Evolutionary conservation across 306 rosid genomes (phyloP).

Genomic region (Datisca glomerata): DNA sequence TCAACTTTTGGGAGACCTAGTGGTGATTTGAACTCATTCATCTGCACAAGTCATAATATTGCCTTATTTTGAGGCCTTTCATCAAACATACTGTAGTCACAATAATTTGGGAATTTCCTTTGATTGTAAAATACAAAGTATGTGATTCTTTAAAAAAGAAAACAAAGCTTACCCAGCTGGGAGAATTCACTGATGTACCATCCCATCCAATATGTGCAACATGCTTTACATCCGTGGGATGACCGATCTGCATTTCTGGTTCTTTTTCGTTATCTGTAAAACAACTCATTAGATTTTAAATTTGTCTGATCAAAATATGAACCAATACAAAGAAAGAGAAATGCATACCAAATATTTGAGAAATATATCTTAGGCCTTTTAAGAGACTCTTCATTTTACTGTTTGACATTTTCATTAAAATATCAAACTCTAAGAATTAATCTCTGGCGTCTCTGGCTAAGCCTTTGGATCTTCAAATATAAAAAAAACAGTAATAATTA

Average conservation of each 20-base stretch:
- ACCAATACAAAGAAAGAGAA: not conserved
- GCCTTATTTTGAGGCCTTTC: too few relatives aligned
- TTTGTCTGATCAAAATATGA: not conserved
- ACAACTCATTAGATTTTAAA: not conserved
- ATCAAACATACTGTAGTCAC: too few relatives aligned
- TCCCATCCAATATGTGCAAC: slow-evolving; percentile 89
- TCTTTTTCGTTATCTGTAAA: slow-evolving; percentile 29
- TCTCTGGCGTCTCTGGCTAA: not conserved
- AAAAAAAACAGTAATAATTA: too few relatives aligned
- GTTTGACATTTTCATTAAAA: slow-evolving; percentile 25
- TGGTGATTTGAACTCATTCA: slow-evolving; percentile 39
- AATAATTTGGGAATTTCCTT: too few relatives aligned
- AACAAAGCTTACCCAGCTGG: slow-evolving; percentile 61
- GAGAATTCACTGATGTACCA: slow-evolving; percentile 58
- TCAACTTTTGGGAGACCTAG: slow-evolving; percentile 16
- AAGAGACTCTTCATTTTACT: slow-evolving; percentile 78
- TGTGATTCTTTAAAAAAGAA: too few relatives aligned
- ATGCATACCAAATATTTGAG: slow-evolving; percentile 76
- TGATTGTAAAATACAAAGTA: too few relatives aligned
- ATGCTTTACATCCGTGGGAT: slow-evolving; percentile 91
- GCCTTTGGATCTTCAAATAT: not conserved
- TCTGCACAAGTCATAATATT: slow-evolving; percentile 51
- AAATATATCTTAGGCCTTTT: slow-evolving; percentile 72
- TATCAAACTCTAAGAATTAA: too few relatives aligned
- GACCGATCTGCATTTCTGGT: slow-evolving; percentile 62